Base-by-base conservation (phyloP, 148 eudicot genomes). In the Cornus florida region DNA sequence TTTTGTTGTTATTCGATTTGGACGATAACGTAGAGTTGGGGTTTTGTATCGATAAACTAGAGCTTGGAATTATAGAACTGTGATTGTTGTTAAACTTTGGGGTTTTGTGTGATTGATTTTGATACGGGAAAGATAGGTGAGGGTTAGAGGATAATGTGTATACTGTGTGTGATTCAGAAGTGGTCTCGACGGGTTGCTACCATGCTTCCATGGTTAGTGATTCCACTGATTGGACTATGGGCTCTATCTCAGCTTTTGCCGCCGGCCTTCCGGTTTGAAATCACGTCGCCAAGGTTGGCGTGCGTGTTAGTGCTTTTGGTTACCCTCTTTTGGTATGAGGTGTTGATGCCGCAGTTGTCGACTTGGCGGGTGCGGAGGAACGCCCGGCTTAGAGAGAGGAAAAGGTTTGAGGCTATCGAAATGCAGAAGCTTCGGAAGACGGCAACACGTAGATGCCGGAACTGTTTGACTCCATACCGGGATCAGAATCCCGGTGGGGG, bases 151-250 rank as follows among this genome's bases (percentile, higher is more conserved):
- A 93, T 92, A 96, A 96, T 96, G 99, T 96, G 99, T 91, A 91
- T 93, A 92, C 93, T 96, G 82, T 96, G 99, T 73, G 97, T 90
- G 88, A 93, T 96, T 89, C 98, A 93, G 88, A 93, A 91, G 92
- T 96, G 98, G 98, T 93, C 99, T 79, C 92, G 99, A 78, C 87
- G 92, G 89, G 89, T 93, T 86, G 99, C 99, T 82, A 96, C 99
- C 81, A 93, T 96, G 98, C 89, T 96, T 86, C 99, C 99, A 78
- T 96, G 99, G 99, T 84, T 96, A 83, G 99, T 96, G 32, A 88
- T 96, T 71, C 99, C 99, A 74, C 92, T 96, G 80, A 96, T 96
- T 78, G 97, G 91, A 79, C 84, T 96, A 33, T 96, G 99, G 99
- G 97, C 93, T 67, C 79, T 96, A 69, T 96, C 99, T 0, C 99